phyloP scores from a whole-genome alignment of 768 basidiomycete species.

The Mycena floridula region DNA sequence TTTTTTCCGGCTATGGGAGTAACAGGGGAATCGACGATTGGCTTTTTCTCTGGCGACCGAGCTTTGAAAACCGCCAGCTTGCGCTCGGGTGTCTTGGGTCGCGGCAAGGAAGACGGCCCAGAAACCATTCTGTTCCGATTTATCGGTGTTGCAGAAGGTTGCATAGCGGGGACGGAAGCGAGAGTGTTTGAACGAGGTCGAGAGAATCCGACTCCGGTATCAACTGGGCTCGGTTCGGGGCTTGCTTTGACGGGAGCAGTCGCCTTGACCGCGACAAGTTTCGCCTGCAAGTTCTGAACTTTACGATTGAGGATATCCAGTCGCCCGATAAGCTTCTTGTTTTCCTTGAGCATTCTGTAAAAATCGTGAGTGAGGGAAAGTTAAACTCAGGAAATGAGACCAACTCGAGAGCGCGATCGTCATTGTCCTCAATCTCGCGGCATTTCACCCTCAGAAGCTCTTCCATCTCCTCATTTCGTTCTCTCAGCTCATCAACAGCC shows the following conservation, averaged over 20 bases:
- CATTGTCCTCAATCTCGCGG: conserved; percentile 77
- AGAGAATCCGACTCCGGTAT: not conserved
- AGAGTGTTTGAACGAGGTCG: conserved; percentile 6
- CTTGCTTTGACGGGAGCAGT: conserved; percentile 11
- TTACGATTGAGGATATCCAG: conserved; percentile 70
- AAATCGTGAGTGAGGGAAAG: conserved; percentile 4
- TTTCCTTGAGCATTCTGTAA: conserved; percentile 67
- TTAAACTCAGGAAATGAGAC: conserved; percentile 20
- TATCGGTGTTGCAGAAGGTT: conserved; percentile 2
- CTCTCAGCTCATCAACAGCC: conserved; percentile 54
- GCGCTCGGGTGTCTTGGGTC: conserved; percentile 52
- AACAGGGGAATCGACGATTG: conserved; percentile 23
- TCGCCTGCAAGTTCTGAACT: conserved; percentile 64
- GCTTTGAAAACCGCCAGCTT: conserved; percentile 38
- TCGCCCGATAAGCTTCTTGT: conserved; percentile 67
- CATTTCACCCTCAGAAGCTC: conserved; percentile 63
- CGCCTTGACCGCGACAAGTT: conserved; percentile 50
- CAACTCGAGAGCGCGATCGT: conserved; percentile 75
- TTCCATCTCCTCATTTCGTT: conserved; percentile 73
- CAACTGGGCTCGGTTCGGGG: not conserved
- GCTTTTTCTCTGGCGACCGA: conserved; percentile 41
- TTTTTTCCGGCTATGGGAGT: conserved; percentile 54
- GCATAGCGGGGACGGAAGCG: conserved; percentile 8
- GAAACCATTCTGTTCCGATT: conserved; percentile 31
- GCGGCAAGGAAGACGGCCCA: conserved; percentile 33